Base-by-base conservation (phyloP, 257 asterid species). In the Petrea volubilis region DNA sequence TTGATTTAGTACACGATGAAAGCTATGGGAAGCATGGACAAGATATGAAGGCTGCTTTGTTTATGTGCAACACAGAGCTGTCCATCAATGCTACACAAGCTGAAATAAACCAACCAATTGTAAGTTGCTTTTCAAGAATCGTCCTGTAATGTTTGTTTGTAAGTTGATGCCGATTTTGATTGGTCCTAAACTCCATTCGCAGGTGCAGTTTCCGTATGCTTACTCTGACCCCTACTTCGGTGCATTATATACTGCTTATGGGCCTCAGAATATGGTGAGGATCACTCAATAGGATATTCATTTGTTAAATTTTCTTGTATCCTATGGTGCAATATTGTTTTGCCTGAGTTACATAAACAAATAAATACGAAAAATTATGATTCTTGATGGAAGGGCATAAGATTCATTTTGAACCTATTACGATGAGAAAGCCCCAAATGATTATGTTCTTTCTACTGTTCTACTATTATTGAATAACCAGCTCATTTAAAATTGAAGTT, bases 261-360 rank as follows among this genome's bases (percentile, higher is more conserved):
- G 95, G 41, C 91, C 91, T 64, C 98, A 83, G 78, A 68, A 84
- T 76, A 56, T 82, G 81, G 98, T 89, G 77, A 82, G 87, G 71
- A 17, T 20, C 72, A 14, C 34, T 21, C 11, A 8, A 38, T 38
- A 31, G 3, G 38, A 7, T 38, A 5, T 41, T 15, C 17, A 14
- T 44, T 24, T 36, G 38, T 4, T 57, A 9, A 29, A 13, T 7
- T 14, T 24, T 44, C 23, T 70, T 15, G 2, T 74, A 64, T 43
- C 33, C 52, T 21, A 15, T 52, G 41, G 40, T 36, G 36, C 55
- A 5, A 12, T 31, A 31, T 31, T 43, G 7, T 8, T 29, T 20
- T 5, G 34, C 28, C 40, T 6, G 14, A 33, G 50, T 41, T 24
- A 13, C 36, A 3, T 15, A 13, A 1, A 14, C 7, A 1, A 6